Base-by-base conservation (phyloP, 2,329 filamentous ascomycete genomes). In the Penicillium freii region DNA sequence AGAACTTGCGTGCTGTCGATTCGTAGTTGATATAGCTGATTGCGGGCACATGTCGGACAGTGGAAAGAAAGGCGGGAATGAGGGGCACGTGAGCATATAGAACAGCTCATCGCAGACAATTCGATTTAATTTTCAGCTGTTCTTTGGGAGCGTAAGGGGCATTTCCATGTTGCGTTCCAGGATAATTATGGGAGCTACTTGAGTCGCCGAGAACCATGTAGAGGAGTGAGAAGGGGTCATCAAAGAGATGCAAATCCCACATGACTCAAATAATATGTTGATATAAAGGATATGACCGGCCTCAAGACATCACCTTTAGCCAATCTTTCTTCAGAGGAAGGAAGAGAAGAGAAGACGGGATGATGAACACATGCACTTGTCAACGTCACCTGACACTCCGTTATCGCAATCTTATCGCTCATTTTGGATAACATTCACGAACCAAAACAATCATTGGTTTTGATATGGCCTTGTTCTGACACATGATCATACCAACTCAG, bases 11-110 rank as follows among this genome's bases (percentile, higher is more conserved):
- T 81, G 63, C 84, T 80, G 59, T 84, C 82, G 58, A 91, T 71
- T 46, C 88, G 86, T 25, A 80, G 75, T 36, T 84, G 82, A 71
- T 91, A 91, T 31, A 91, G 78, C 51, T 78, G 77, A 66, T 88
- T 91, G 51, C 88, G 83, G 46, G 86, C 87, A 75, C 91, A 89
- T 47, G 87, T 83, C 27, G 83, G 78, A 71, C 89, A 92, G 66
- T 89, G 78, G 66, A 90, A 88, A 13, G 84, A 84, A 54, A 86
- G 73, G 68, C 78, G 82, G 82, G 80, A 73, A 78, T 68, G 77
- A 72, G 68, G 83, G 79, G 72, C 79, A 77, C 77, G 74, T 62
- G 71, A 75, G 73, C 88, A 91, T 72, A 89, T 83, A 71, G 86
- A 82, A 78, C 88, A 91, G 69, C 84, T 84, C 86, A 90, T 89